Conservation (phyloP, 305 asterid genomes). For the Coffea humblotiana region DNA sequence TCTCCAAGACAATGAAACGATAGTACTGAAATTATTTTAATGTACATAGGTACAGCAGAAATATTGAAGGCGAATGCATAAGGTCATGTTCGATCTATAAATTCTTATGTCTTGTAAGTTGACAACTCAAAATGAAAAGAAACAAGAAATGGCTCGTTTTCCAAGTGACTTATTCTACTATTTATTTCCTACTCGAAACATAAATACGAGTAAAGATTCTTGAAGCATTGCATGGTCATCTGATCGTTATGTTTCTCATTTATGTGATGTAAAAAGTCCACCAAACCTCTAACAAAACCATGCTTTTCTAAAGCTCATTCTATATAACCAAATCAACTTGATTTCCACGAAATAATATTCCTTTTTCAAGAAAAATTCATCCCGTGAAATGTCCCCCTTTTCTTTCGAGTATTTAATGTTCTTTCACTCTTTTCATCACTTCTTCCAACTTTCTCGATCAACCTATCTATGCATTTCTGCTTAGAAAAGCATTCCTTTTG, state of each 20-base stretch:
- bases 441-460: constrained; percentile 27
- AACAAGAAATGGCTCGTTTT: constrained; percentile 14
- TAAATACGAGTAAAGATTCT: neutral
- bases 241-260: constrained; percentile 19
- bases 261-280: constrained; percentile 32
- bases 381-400: constrained; percentile 31
- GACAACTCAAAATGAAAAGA: constrained; percentile 10
- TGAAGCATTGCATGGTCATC: constrained; percentile 19
- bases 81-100: neutral
- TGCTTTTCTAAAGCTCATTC: constrained; percentile 15
- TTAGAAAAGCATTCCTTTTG: constrained; percentile 29
- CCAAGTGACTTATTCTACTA: neutral
- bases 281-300: constrained; percentile 22
- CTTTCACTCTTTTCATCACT: constrained; percentile 26
- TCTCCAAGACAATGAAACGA: neutral
- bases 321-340: constrained; percentile 17
- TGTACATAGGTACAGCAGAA: neutral
- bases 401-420: constrained; percentile 23
- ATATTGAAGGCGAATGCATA: constrained; percentile 7
- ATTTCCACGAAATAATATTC: constrained; percentile 20
- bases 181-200: neutral
- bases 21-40: neutral
- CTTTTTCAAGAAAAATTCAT: constrained; percentile 22
- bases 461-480: constrained; percentile 15
- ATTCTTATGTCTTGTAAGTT: constrained; percentile 2